Conservation (phyloP, 2,329 filamentous ascomycete genomes). For the Neopestalotiopsis rosae region DNA sequence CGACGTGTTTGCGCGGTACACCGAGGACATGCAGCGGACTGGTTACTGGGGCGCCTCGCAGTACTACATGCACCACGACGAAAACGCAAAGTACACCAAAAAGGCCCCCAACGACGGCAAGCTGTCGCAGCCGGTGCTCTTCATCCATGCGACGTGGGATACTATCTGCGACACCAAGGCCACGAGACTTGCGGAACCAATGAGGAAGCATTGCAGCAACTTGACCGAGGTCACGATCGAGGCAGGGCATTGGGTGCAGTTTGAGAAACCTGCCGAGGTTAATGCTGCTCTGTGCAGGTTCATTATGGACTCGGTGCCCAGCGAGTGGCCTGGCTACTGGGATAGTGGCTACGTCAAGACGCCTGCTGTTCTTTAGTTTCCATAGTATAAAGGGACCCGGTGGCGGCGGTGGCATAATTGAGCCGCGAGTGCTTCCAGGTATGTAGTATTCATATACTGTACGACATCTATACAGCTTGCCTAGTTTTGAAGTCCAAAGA, state of each 20-base stretch:
- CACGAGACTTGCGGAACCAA: constrained; percentile 38
- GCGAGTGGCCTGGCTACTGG: constrained; percentile 27
- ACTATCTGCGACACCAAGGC: constrained; percentile 40
- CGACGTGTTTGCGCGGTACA: background rate
- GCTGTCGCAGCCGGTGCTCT: constrained; percentile 41
- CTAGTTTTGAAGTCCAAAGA: too few species aligned
- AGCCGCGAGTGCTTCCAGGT: too few species aligned
- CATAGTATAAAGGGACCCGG: too few species aligned
- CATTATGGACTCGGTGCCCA: constrained; percentile 23
- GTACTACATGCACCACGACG: constrained; percentile 47
- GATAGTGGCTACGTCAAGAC: constrained; percentile 24
- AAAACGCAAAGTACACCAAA: constrained; percentile 44
- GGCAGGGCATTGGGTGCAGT: constrained; percentile 41
- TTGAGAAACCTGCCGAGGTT: constrained; percentile 34
- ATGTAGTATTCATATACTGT: too few species aligned
- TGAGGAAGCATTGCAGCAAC: constrained; percentile 40
- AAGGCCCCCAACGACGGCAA: constrained; percentile 32
- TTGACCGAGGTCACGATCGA: constrained; percentile 42
- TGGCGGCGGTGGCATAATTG: too few species aligned
- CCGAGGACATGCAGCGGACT: background rate
- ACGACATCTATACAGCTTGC: too few species aligned
- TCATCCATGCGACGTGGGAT: constrained; percentile 44
- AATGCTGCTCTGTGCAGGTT: constrained; percentile 31
- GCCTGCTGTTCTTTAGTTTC: too few species aligned
- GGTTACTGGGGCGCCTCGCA: constrained; percentile 25